Base-by-base conservation (phyloP, 2,329 filamentous ascomycete genomes). In the Ophiognomonia clavigignenti-juglandacearum region DNA sequence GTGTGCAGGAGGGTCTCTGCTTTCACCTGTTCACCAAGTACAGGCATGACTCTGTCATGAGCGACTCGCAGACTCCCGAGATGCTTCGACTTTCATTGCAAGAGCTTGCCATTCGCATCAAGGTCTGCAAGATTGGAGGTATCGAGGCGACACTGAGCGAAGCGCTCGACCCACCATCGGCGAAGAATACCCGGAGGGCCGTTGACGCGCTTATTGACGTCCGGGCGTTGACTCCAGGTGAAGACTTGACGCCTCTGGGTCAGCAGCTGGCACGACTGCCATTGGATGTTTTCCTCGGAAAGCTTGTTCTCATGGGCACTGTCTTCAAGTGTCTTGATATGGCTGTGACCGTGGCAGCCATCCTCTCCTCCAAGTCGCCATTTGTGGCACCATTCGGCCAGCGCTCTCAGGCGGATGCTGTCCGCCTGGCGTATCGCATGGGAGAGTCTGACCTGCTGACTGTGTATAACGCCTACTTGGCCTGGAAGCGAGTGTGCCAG, bases 21-120 rank as follows among this genome's bases (percentile, higher is more conserved):
- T 97, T 96, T 67, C 93, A 98, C 60, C 74, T 98, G 50, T 96
- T 97, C 61, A 96, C 93, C 1, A 93, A 85, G 58, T 80, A 90
- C 58, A 82, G 92, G 7, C 89, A 96, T 61, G 91, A 97, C 61
- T 80, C 81, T 48, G 64, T 86, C 57, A 89, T 97, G 78, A 83
- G 83, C 42, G 90, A 95, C 52, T 89, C 96, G 61, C 93, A 97
- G 68, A 96, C 89, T 0, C 95, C 93, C 0, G 93, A 98, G 64
- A 95, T 98, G 82, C 80, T 98, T 34, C 85, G 93, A 1, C 73
- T 98, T 4, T 96, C 93, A 0, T 72, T 98, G 10, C 93, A 98
- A 64, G 93, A 98, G 60, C 74, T 98, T 10, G 90, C 95, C 5
- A 91, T 98, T 62, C 83, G 93, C 8, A 91, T 97, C 55, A 98